Percentiles rank a stretch among this genome's conserved stretches.
phyloP scores from a whole-genome alignment of 768 basidiomycete species.

The Mycena vitilis region DNA sequence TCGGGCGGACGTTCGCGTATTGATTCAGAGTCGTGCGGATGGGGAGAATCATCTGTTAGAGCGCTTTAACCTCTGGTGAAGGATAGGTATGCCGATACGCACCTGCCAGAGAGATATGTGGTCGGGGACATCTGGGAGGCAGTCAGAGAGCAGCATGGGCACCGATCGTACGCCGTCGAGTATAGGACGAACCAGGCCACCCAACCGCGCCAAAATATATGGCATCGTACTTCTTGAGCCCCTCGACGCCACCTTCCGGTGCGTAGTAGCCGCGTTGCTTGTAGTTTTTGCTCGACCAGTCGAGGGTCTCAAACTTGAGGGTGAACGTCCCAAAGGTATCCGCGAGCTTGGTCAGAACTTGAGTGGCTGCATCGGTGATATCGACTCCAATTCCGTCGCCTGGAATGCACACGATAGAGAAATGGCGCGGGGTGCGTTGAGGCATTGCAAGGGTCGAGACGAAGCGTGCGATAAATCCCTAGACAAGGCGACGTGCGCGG shows the following conservation, averaged over 20 bases:
- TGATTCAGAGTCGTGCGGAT: slow-evolving; percentile 66
- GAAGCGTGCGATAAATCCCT: background rate
- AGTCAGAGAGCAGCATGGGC: slow-evolving; percentile 30
- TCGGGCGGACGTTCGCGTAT: slow-evolving; percentile 63
- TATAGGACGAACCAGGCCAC: slow-evolving; percentile 33
- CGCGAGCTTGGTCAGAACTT: slow-evolving; percentile 57
- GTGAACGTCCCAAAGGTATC: slow-evolving; percentile 55
- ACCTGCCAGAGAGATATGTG: slow-evolving; percentile 69
- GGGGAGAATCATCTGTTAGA: slow-evolving; percentile 47
- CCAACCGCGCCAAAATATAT: slow-evolving; percentile 62
- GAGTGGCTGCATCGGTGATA: slow-evolving; percentile 61
- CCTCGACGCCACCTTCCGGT: slow-evolving; percentile 54
- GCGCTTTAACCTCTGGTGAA: background rate
- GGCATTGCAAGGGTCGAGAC: background rate
- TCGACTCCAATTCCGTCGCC: slow-evolving; percentile 68
- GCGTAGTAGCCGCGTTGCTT: slow-evolving; percentile 60
- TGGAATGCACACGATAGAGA: slow-evolving; percentile 60
- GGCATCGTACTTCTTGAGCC: slow-evolving; percentile 55
- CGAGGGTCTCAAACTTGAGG: slow-evolving; percentile 57
- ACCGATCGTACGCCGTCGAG: background rate
- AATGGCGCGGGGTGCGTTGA: slow-evolving; percentile 32
- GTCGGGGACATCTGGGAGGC: slow-evolving; percentile 55
- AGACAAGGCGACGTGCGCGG: background rate
- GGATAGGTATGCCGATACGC: too few species aligned
- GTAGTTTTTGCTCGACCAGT: slow-evolving; percentile 63